Conservation (phyloP, 306 rosid genomes). For the Sicyos baderoa region DNA sequence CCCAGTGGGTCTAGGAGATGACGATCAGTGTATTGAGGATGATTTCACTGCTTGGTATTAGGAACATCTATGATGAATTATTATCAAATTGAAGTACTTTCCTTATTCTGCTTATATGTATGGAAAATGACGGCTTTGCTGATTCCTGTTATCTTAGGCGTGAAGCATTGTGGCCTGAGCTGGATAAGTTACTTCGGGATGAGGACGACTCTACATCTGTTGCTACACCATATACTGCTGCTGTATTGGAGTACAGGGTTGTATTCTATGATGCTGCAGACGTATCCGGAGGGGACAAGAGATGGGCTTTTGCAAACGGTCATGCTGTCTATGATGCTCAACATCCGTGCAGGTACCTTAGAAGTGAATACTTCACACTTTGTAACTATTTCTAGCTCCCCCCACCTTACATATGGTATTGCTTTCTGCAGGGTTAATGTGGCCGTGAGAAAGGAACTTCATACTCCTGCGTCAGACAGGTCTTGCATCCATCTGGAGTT, state of each 20-base stretch:
- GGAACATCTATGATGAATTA: constrained; percentile 16
- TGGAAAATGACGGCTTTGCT: constrained; percentile 3
- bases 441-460: constrained; percentile 90
- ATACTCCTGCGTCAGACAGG: constrained; percentile 76
- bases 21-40: constrained; percentile 96
- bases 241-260: constrained; percentile 51
- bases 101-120: not conserved
- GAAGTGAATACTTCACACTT: constrained; percentile 1
- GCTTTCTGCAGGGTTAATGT: constrained; percentile 70
- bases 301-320: constrained; percentile 48
- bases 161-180: constrained; percentile 79
- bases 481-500: constrained; percentile 95
- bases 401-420: constrained; percentile 24
- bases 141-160: constrained; percentile 47
- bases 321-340: constrained; percentile 58
- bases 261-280: constrained; percentile 40
- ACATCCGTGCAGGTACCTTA: constrained; percentile 80
- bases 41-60: constrained; percentile 93
- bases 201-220: constrained; percentile 47
- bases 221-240: constrained; percentile 59
- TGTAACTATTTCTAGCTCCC: not conserved
- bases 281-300: constrained; percentile 37
- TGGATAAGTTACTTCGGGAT: constrained; percentile 73
- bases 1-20: constrained; percentile 90
- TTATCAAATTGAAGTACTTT: constrained; percentile 17